Evolutionary conservation across 495 filamentous ascomycete species (phyloP), one percentile per base, ranked within the genome.

Genomic region (Echria macrotheca): DNA sequence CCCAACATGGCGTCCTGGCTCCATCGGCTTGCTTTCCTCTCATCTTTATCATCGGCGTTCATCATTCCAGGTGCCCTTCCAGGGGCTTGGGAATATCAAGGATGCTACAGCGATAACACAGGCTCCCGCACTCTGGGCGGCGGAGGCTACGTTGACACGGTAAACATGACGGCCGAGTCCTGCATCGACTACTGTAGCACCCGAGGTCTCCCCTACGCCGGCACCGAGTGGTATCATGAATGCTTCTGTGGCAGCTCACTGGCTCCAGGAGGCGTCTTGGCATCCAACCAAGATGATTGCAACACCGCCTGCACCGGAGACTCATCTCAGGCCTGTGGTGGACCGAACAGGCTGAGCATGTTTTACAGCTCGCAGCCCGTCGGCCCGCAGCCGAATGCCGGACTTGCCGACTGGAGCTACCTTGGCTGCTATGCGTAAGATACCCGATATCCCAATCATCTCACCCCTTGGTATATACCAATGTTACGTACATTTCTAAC

Each of bases 191-290:
- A 72, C 59, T 83, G 80, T 63, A 55, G 63, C 7, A 47, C 44
- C 29, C 42, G 38, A 5, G 70, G 68, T 55, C 81, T 67, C 57
- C 63, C 44, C 49, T 82, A 76, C 61, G 75, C 75, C 54, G 85
- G 83, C 51, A 69, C 80, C 9, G 78, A 87, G 60, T 83, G 81
- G 55, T 74, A 70, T 29, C 71, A 72, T 26, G 79, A 90, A 58
- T 85, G 83, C 63, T 84, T 61, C 43, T 70, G 67, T 45, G 67
- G 65, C 1, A 59, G 35, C 22, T 47, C 47, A 4, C 49, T 68
- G 6, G 53, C 61, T 18, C 39, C 48, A 2, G 52, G 44, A 1
- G 56, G 55, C 12, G n/a, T 23, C 11, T 47, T 61, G 24, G 57
- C 53, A 2, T 39, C 50, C 11, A 60, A 60, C 25, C n/a, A n/a